phyloP scores from a whole-genome alignment of 202 grass and related monocot genomes.

The Panicum virgatum region DNA sequence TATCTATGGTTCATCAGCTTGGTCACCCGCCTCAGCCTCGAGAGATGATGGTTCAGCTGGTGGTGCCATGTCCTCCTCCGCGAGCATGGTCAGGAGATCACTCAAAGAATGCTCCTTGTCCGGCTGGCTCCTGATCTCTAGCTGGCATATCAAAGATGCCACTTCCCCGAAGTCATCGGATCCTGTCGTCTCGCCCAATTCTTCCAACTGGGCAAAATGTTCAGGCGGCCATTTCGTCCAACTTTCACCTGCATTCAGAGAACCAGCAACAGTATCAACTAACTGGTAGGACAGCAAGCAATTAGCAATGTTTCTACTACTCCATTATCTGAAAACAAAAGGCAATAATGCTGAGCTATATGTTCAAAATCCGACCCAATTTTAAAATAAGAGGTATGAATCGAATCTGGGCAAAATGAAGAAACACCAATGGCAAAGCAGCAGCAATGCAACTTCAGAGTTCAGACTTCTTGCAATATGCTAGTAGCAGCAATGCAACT shows the following conservation, averaged over 20 bases:
- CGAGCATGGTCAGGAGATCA: not conserved
- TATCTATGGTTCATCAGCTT: conserved; percentile 1
- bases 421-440: no score
- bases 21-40: not conserved
- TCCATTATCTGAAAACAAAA: no score
- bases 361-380: not conserved
- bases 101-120: not conserved
- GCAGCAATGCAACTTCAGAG: no score
- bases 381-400: not conserved
- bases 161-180: not conserved
- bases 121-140: not conserved
- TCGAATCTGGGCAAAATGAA: not conserved
- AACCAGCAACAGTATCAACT: not conserved
- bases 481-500: no score
- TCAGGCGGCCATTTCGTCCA: not conserved
- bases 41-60: not conserved
- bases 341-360: not conserved
- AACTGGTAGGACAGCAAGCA: not conserved
- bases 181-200: not conserved
- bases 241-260: not conserved
- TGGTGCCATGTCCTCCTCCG: not conserved
- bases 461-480: no score
- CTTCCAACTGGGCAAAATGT: not conserved
- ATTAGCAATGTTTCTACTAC: no score
- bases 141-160: not conserved